Evolutionary conservation across 305 asterid species (phyloP), one percentile per base, ranked within the genome.

Genomic region (Rubia balearica): DNA sequence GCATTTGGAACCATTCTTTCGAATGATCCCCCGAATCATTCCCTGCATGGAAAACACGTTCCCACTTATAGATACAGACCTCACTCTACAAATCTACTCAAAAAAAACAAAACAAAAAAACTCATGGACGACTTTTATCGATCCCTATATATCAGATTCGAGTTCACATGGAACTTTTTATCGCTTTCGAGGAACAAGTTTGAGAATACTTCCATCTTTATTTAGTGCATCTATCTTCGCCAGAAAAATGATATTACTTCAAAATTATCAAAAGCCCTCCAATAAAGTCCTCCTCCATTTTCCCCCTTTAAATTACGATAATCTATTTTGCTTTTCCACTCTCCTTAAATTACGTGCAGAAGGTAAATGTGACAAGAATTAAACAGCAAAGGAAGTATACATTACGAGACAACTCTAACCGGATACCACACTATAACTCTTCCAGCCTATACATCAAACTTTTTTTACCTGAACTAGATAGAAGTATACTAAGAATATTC

Each of bases 1-100:
- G 95, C 68, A 86, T 73, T 78, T 93, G 94, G 77, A 76, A 93
- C 90, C 87, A 93, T 83, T 88, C 96, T 11, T 89, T 78, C 11
- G 96, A 67, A n/a, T 85, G 91, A 70, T 78, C 78, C 41, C 85
- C 86, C 4, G 96, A 85, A 74, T 91, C 82, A 71, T 85, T 88
- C 98, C 98, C 98, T 90, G 80, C 73, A 77, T 55, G 64, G 71
- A 75, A 73, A 75, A 73, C 61, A 74, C 8, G 22, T 51, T 51
- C 55, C 55, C 55, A 0, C 9, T 51, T 17, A 51, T 17, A 51
- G 24, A 17, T 17, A 51, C 57, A 51, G 0, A 16, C 59, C 14
- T 1, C 22, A 51, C 21, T 16, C 57, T 16, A 51, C 21, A 17
- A 51, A 17, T 17, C 22, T 51, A 51, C 33, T 12, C 0, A 21